These are phyloP conservation scores for Pueraria montana DNA, from an alignment of 306 rosid genomes.

Conservation along the genomic window DNA sequence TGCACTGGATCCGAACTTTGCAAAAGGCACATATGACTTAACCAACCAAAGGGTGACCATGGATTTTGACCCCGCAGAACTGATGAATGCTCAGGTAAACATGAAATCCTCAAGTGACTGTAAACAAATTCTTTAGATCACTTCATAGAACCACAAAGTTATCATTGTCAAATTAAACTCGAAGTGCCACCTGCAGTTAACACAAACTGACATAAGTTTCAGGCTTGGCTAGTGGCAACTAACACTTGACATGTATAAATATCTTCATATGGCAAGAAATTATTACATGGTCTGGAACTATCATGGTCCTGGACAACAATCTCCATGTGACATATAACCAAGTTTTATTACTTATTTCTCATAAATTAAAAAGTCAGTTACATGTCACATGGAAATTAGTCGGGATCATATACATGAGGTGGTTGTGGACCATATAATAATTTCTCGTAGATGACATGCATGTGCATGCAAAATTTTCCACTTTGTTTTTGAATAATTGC, in stretches of 20 bases:
- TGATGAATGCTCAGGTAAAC: conserved; percentile 53
- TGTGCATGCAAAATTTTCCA: conserved; percentile 17
- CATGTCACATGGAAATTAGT: background rate
- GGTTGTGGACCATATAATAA: too few species aligned
- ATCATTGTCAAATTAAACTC: conserved; percentile 3
- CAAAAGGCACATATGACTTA: conserved; percentile 63
- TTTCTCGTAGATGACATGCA: too few species aligned
- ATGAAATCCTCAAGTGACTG: background rate
- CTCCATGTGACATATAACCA: background rate
- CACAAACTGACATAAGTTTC: background rate
- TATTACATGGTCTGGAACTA: background rate
- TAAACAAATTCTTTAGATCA: conserved; percentile 23
- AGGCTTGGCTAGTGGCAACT: background rate
- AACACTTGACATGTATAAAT: background rate
- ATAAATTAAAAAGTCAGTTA: background rate
- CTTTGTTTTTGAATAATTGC: background rate
- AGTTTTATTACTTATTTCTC: background rate
- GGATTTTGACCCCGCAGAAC: conserved; percentile 51
- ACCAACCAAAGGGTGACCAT: conserved; percentile 52
- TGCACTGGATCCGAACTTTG: conserved; percentile 83
- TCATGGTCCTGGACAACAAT: background rate
- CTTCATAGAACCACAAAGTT: background rate
- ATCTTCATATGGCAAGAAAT: background rate
- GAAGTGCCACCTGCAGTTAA: background rate
- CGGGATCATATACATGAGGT: background rate